Conservation (phyloP, 2,329 filamentous ascomycete species). For the Ophiostoma pallidulum region DNA sequence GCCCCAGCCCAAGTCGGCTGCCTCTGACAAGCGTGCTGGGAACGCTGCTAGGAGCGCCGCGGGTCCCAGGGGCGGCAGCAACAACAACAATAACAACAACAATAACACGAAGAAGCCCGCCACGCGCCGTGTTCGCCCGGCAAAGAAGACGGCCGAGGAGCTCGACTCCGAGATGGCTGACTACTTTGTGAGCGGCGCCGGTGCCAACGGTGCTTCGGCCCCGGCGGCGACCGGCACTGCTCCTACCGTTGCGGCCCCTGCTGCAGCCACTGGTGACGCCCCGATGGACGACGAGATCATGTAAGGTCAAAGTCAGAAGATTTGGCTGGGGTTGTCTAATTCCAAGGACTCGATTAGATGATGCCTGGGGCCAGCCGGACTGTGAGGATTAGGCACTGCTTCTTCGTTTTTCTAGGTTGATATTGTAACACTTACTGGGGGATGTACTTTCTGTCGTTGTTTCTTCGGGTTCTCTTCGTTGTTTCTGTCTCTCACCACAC, state of each 20-base stretch:
- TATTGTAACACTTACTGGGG: too few relatives aligned
- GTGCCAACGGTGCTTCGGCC: constrained; percentile 29
- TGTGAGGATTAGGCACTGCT: too few relatives aligned
- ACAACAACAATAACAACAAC: constrained; percentile 18
- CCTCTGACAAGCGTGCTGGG: constrained; percentile 57
- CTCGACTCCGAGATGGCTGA: constrained; percentile 96
- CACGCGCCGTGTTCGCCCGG: constrained; percentile 45
- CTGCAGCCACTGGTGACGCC: constrained; percentile 42
- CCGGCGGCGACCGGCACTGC: constrained; percentile 29
- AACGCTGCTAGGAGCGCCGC: constrained; percentile 34
- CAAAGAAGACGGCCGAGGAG: constrained; percentile 88
- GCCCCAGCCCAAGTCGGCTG: constrained; percentile 73
- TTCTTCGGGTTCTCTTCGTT: too few relatives aligned
- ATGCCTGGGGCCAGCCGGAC: too few relatives aligned
- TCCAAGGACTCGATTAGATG: too few relatives aligned
- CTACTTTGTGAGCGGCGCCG: constrained; percentile 60
- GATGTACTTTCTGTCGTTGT: too few relatives aligned
- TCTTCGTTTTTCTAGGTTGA: too few relatives aligned
- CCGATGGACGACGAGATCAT: constrained; percentile 60
- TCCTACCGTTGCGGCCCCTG: constrained; percentile 32
- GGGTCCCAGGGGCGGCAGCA: constrained; percentile 29
- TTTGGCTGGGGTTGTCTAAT: background rate
- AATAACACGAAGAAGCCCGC: constrained; percentile 38
- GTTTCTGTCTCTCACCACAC: too few relatives aligned
- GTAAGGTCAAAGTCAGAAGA: constrained; percentile 19